Base-by-base conservation (phyloP, 495 filamentous ascomycete species). In the Thozetella sp. region DNA sequence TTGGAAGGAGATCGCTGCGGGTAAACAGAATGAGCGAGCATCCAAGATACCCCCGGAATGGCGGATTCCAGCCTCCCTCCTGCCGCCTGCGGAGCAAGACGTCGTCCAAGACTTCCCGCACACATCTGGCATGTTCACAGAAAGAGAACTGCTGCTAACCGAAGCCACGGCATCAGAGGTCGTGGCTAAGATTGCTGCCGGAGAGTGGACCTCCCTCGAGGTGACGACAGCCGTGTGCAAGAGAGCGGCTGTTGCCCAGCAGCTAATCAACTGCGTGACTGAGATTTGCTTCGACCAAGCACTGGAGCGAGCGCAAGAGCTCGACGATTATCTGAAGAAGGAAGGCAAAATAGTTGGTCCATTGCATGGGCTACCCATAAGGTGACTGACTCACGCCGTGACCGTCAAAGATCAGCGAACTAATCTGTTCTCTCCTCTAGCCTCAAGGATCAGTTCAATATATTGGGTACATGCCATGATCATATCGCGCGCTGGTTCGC, bases 161-260 rank as follows among this genome's bases (percentile, higher is more conserved):
- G 86, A 88, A 63, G 64, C 78, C 0, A 81, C 83, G 63, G 80
- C 86, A 1, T 78, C 76, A 2, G 76, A 71, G 13, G 69, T 88
- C 19, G 65, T 84, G 9, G 58, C 70, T 6, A 76, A 70, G 15
- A 86, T 90, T 22, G 69, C 69, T 3, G 68, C 59, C 4, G 70
- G 76, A n/a, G 67, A 68, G 55, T 74, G 83, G 56, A 86, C 75
- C 27, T 75, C 80, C 25, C 67, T 83, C 24, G 83, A 86, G 55
- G 85, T 88, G 22, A 75, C 77, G 13, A 72, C 67, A 25, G 83
- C 78, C n/a, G 89, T 88, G 66, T 86, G 83, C 67, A 90, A 89
- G 73, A 79, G 63, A 6, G 55, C 67, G 13, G 34, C 59, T 53
- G 67, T 70, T 2, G 67, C 67, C 53, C 65, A 70, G 26, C 67